Percentiles rank a stretch among this genome's conserved stretches.
Evolutionary conservation across 148 eudicot species (phyloP).

Genomic region (Euryodendron excelsum): DNA sequence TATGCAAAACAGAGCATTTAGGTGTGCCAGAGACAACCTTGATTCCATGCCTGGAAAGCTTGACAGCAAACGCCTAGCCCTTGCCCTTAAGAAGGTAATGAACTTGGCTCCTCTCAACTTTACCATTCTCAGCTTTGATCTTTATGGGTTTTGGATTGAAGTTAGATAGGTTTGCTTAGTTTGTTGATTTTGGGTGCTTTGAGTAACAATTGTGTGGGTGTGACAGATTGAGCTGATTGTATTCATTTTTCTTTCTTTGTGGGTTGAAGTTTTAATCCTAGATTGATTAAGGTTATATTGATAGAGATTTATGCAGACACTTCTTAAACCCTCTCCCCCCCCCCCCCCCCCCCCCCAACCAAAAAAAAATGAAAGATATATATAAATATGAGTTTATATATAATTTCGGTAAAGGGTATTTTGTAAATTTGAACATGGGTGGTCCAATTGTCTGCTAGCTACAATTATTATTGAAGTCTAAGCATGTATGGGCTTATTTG

Average conservation of each 20-base stretch:
- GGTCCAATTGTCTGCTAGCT: slow-evolving; percentile 1
- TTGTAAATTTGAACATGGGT: neutral
- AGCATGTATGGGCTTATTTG: neutral
- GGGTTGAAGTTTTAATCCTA: neutral
- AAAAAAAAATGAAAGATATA: neutral
- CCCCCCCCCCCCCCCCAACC: no score
- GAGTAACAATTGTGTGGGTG: neutral
- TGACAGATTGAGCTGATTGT: neutral
- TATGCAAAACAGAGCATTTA: slow-evolving; percentile 28
- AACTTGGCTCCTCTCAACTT: neutral
- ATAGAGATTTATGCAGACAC: neutral
- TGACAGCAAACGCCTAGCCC: slow-evolving; percentile 31
- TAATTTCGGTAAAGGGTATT: neutral
- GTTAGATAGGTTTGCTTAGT: neutral
- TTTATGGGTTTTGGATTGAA: neutral
- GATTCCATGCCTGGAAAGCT: slow-evolving; percentile 24
- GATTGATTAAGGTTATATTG: neutral
- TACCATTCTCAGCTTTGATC: neutral
- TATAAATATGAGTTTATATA: no score
- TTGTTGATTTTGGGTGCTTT: neutral
- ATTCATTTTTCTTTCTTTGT: neutral
- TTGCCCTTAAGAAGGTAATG: slow-evolving; percentile 31
- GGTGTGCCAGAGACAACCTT: slow-evolving; percentile 26
- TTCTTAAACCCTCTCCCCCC: no score
- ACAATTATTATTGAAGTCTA: neutral